Conservation (phyloP, 139 green algal species). For the Tetradesmus obliquus region DNA sequence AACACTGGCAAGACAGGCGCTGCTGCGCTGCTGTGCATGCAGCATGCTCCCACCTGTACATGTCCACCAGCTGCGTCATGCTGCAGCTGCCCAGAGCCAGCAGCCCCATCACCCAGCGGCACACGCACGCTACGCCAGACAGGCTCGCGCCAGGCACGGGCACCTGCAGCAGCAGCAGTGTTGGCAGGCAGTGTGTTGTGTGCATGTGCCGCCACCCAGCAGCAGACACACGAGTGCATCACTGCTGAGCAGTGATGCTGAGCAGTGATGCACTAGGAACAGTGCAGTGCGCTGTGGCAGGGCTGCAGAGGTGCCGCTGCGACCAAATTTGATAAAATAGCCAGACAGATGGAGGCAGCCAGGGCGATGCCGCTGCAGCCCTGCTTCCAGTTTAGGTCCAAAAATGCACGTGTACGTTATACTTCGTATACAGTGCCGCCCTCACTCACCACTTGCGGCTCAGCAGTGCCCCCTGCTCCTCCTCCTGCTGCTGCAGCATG, state of each 20-base stretch:
- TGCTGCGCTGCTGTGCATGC: background rate
- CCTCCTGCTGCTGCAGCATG: conserved; percentile 17
- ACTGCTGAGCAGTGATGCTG: no score
- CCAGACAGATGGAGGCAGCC: no score
- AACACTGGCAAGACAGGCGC: background rate
- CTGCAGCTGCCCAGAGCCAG: conserved; percentile 26
- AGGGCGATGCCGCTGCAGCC: no score
- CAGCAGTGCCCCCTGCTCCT: background rate
- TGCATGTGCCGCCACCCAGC: background rate
- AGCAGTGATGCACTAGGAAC: no score
- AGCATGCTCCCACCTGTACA: conserved; percentile 25
- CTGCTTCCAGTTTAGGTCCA: no score
- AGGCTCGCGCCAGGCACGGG: conserved; percentile 18
- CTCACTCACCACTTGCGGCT: background rate
- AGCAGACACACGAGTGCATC: background rate
- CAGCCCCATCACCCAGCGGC: conserved; percentile 43
- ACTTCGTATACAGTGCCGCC: background rate
- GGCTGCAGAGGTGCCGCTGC: background rate
- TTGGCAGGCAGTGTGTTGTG: background rate
- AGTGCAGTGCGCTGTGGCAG: background rate
- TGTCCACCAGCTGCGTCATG: conserved; percentile 8
- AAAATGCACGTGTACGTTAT: no score
- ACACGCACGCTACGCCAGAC: conserved; percentile 7
- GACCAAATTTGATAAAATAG: background rate
- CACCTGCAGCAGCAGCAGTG: background rate